These are phyloP conservation scores for Cyberlindnera saturnus DNA, from an alignment of 805 yeast species.

Conservation along the genomic window DNA sequence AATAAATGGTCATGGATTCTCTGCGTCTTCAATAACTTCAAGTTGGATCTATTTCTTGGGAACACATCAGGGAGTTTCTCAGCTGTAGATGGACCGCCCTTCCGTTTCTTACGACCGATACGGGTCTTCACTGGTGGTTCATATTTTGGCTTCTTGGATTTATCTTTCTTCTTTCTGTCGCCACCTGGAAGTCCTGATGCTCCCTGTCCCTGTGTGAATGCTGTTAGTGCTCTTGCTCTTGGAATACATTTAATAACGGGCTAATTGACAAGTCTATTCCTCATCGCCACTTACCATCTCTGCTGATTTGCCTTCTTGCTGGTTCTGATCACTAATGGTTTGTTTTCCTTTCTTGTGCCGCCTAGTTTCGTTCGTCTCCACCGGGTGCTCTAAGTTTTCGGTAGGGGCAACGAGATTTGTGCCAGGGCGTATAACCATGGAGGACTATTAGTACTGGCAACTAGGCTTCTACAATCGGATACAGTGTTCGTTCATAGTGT, in stretches of 20 bases:
- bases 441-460: too few species aligned
- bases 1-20: constrained; percentile 94
- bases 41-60: constrained; percentile 91
- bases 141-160: constrained; percentile 89
- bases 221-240: neutral
- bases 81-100: constrained; percentile 81
- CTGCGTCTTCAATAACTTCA: constrained; percentile 86
- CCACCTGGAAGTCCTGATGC: constrained; percentile 48
- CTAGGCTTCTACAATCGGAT: too few species aligned
- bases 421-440: too few species aligned
- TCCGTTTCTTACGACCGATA: constrained; percentile 88
- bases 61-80: constrained; percentile 79
- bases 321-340: too few species aligned
- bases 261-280: neutral
- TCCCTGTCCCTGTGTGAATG: constrained; percentile 40
- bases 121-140: constrained; percentile 97
- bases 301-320: too few species aligned
- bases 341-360: too few species aligned
- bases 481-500: constrained; percentile 5
- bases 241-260: neutral
- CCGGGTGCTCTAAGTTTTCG: too few species aligned
- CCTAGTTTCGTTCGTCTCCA: too few species aligned
- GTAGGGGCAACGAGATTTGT: too few species aligned
- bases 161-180: constrained; percentile 49
- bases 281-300: too few species aligned